Conservation (phyloP, 2,329 filamentous ascomycete species). For the Pseudofabraea citricarpa region DNA sequence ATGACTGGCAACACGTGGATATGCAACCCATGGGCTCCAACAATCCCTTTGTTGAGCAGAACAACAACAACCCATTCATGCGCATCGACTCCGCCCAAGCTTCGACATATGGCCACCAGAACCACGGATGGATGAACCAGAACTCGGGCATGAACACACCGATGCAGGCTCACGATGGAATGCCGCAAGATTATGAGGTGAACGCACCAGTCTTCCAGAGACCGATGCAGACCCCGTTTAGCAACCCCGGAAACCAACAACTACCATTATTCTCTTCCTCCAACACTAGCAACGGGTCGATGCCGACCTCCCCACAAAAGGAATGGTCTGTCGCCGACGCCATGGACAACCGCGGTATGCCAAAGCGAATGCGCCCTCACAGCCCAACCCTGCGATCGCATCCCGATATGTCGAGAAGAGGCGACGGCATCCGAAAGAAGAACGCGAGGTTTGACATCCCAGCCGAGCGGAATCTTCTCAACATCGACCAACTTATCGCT, state of each 20-base stretch:
- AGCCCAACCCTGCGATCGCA: slow-evolving; percentile 66
- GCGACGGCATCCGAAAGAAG: slow-evolving; percentile 83
- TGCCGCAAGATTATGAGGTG: slow-evolving; percentile 51
- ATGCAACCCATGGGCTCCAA: slow-evolving; percentile 61
- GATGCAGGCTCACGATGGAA: slow-evolving; percentile 64
- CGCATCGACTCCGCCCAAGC: slow-evolving; percentile 51
- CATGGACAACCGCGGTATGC: slow-evolving; percentile 42
- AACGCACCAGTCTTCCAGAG: slow-evolving; percentile 44
- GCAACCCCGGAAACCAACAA: slow-evolving; percentile 43
- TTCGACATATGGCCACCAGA: slow-evolving; percentile 26
- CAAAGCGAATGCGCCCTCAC: slow-evolving; percentile 60
- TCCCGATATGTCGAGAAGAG: slow-evolving; percentile 57
- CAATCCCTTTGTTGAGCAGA: slow-evolving; percentile 54
- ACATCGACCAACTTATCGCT: slow-evolving; percentile 89
- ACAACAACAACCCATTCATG: slow-evolving; percentile 63
- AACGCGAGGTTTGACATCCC: slow-evolving; percentile 98
- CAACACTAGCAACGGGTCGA: slow-evolving; percentile 40
- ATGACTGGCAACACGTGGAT: slow-evolving; percentile 60
- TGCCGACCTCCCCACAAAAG: slow-evolving; percentile 54
- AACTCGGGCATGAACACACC: slow-evolving; percentile 70
- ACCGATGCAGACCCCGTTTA: slow-evolving; percentile 51
- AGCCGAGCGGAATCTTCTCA: slow-evolving; percentile 84
- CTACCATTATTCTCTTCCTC: slow-evolving; percentile 50
- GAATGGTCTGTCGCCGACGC: slow-evolving; percentile 47
- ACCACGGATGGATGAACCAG: slow-evolving; percentile 31